Conservation (phyloP, 2,329 filamentous ascomycete species). For the Phialophora verrucosa region DNA sequence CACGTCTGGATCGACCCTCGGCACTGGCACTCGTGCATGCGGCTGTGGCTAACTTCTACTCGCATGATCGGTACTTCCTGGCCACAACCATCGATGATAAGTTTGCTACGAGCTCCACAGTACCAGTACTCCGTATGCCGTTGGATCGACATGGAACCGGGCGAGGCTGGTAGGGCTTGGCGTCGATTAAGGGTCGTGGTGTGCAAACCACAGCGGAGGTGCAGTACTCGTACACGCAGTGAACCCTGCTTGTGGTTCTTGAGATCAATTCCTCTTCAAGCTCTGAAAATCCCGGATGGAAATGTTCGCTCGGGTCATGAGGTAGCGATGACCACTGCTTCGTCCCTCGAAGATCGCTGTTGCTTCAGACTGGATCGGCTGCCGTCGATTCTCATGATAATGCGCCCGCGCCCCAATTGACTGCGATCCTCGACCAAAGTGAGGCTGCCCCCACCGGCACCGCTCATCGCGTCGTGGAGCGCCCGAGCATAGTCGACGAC, state of each 20-base stretch:
- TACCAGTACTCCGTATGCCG: too few relatives aligned
- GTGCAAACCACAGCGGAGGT: neutral
- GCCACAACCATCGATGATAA: neutral
- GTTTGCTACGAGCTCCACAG: neutral
- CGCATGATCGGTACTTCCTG: neutral
- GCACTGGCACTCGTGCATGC: neutral
- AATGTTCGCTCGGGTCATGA: neutral
- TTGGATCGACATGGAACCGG: neutral
- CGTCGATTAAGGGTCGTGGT: neutral
- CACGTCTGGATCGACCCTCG: neutral
- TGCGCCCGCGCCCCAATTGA: conserved; percentile 33
- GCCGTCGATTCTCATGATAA: conserved; percentile 30
- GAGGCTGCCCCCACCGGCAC: conserved; percentile 8
- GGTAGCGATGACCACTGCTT: neutral
- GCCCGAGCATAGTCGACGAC: conserved; percentile 33
- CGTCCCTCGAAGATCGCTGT: conserved; percentile 5
- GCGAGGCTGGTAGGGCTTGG: neutral
- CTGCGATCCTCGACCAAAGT: conserved; percentile 33
- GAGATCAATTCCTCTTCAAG: neutral
- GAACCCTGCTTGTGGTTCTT: neutral
- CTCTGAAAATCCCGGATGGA: neutral
- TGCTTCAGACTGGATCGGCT: conserved; percentile 1
- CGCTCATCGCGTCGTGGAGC: conserved; percentile 32
- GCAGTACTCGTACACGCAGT: neutral
- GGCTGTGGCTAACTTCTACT: neutral